These are phyloP conservation scores for Alternaria viburni DNA, from an alignment of 2,329 filamentous ascomycete species.

Conservation along the genomic window DNA sequence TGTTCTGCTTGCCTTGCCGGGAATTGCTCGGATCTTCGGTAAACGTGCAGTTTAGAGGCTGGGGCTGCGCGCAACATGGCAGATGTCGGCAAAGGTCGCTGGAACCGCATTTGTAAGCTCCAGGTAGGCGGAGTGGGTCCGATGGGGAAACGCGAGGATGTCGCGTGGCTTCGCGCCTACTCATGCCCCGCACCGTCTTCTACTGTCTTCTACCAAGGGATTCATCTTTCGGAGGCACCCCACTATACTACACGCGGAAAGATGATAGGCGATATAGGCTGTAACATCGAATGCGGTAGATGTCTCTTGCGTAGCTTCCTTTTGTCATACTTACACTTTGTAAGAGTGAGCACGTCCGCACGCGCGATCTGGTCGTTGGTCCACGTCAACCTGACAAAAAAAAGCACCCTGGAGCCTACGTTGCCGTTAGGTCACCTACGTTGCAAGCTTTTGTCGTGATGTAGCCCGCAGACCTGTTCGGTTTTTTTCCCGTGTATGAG, in stretches of 20 bases:
- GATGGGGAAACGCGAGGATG: conserved; percentile 1
- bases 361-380: background rate
- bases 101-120: conserved; percentile 13
- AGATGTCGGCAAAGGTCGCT: background rate
- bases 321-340: background rate
- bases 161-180: conserved; percentile 6
- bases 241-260: background rate
- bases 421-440: accelerated
- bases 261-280: background rate
- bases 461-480: background rate
- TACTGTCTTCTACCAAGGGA: conserved; percentile 1
- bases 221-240: background rate
- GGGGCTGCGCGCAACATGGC: background rate
- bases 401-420: background rate
- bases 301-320: background rate
- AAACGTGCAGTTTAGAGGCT: background rate
- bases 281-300: background rate
- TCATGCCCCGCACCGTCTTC: conserved; percentile 4
- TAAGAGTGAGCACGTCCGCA: background rate
- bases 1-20: background rate
- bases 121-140: conserved; percentile 1
- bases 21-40: background rate
- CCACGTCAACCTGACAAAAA: background rate
- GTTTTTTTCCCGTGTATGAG: background rate
- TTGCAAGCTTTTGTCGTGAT: accelerated